phyloP scores from a whole-genome alignment of 805 yeast species.

The Yarrowia sp. region DNA sequence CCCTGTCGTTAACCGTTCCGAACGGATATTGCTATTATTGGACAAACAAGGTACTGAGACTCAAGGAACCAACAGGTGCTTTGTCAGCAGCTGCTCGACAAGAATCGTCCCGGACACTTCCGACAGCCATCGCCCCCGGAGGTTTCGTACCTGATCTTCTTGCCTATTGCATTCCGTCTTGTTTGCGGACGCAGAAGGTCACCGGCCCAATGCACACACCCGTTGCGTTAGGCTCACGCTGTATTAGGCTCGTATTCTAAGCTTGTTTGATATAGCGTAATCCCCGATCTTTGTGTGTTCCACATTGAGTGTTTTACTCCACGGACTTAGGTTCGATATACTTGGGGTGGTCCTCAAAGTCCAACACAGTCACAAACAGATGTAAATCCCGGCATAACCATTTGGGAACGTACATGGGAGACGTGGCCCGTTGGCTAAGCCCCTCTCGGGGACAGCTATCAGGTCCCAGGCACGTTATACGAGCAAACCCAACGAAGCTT shows the following conservation, averaged over 20 bases:
- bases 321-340: not conserved
- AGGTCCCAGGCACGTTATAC: too few relatives aligned
- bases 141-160: conserved; percentile 21
- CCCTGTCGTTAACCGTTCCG: conserved; percentile 6
- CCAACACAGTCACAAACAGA: too few relatives aligned
- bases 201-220: conserved; percentile 26
- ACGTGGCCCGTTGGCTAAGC: not conserved
- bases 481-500: too few relatives aligned
- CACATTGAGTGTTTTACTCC: conserved; percentile 11
- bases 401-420: not conserved
- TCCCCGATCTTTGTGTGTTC: conserved; percentile 3
- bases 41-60: not conserved
- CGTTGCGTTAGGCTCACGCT: conserved; percentile 17
- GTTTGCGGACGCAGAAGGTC: conserved; percentile 24
- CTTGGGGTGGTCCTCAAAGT: too few relatives aligned
- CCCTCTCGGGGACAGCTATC: too few relatives aligned
- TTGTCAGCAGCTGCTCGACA: too few relatives aligned
- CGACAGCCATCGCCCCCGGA: too few relatives aligned
- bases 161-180: conserved; percentile 15
- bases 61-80: too few relatives aligned
- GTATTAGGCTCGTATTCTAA: conserved; percentile 17
- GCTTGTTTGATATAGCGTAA: conserved; percentile 5
- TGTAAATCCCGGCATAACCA: conserved; percentile 24
- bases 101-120: too few relatives aligned
- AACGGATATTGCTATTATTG: not conserved